Conservation (phyloP, 495 filamentous ascomycete genomes). For the Penicillium verhagenii region DNA sequence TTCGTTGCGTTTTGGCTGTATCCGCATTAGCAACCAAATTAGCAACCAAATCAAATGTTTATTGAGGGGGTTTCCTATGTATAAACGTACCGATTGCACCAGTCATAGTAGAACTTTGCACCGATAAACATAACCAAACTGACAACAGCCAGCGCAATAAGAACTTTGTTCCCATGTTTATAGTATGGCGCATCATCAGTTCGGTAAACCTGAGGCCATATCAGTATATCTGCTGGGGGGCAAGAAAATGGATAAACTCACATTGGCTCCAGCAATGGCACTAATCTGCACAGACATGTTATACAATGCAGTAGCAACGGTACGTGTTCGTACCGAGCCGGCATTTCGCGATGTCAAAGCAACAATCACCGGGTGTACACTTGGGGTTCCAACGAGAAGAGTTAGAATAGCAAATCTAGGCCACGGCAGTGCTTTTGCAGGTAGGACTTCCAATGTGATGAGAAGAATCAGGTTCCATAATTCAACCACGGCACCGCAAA, state of each 20-base stretch:
- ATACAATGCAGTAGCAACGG: constrained; percentile 60
- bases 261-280: constrained; percentile 56
- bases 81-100: constrained; percentile 51
- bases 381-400: constrained; percentile 53
- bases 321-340: constrained; percentile 61
- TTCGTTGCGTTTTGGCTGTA: constrained; percentile 33
- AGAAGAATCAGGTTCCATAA: constrained; percentile 56
- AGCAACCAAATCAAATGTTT: background rate
- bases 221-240: background rate
- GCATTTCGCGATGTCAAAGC: constrained; percentile 63
- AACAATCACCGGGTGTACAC: constrained; percentile 64
- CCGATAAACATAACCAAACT: background rate
- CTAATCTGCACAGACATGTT: constrained; percentile 71
- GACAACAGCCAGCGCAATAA: constrained; percentile 35
- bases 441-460: constrained; percentile 46
- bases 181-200: constrained; percentile 62
- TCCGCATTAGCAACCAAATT: background rate
- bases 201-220: constrained; percentile 53
- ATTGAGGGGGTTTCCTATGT: no score
- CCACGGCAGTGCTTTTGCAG: constrained; percentile 43
- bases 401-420: constrained; percentile 49
- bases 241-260: constrained; percentile 19
- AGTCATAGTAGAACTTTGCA: constrained; percentile 51
- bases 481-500: constrained; percentile 47
- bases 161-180: constrained; percentile 59